Base-by-base conservation (phyloP, 805 yeast genomes). In the Ogataea parapolymorpha region DNA sequence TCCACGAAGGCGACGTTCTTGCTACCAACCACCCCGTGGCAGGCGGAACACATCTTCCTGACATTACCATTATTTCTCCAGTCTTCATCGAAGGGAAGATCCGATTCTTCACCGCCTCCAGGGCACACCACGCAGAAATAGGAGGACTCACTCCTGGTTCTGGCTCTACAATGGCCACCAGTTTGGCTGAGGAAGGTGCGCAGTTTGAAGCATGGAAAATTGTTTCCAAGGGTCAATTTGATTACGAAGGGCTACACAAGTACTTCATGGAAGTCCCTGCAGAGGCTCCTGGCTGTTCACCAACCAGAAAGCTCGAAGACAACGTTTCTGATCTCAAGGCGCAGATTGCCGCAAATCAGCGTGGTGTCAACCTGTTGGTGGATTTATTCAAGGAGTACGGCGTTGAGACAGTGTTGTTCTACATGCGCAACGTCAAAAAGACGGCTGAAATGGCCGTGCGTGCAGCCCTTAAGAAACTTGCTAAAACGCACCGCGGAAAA, bases 91-190 rank as follows among this genome's bases (percentile, higher is more conserved):
- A 73, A 13, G 70, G 68, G 16, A 58, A 67, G 27, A 69, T 75
- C 12, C 63, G 70, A 22, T 76, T 76, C 50, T 75, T 76, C 62
- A 72, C 74, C 13, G 82, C 82, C 4, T 69, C 80, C 3, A 62
- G 82, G 44, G 82, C 80, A 4, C 82, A 77, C 56, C 83, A 77
- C 56, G 77, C 82, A 18, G 82, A 77, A 46, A 77, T 77, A 50
- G 82, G 82, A 27, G 77, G 80, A 14, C 68, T 77, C 36, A 66
- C 77, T 34, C 79, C 81, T 5, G 81, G 81, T 3, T 70, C 78
- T 2, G 74, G 74, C 65, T 75, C 80, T 13, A 73, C 81, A 3
- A 65, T 73, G 51, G 77, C 82, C 12, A 73, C 71, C 49, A 67
- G 71, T 29, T 65, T 77, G 27, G 70, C 59, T 44, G 77, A 76